These are phyloP conservation scores for Leishmania major DNA, from an alignment of 208 protist species.

Conservation along the genomic window DNA sequence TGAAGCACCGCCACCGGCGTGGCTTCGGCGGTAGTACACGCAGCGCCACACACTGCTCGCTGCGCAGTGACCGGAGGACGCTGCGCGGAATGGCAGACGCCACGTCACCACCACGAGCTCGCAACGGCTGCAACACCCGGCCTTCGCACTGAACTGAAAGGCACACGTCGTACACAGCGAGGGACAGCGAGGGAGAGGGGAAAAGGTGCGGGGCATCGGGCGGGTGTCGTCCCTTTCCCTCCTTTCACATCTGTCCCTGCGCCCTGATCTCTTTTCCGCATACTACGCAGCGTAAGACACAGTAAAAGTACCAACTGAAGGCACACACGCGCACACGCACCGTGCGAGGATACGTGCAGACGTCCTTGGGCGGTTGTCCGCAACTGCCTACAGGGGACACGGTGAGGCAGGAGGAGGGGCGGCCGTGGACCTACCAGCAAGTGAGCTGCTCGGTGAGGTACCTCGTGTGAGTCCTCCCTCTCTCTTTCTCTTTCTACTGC, in stretches of 20 bases:
- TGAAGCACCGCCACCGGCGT: constrained; percentile 22
- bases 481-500: background rate
- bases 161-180: background rate
- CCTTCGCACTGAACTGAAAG: background rate
- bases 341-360: background rate
- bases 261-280: background rate
- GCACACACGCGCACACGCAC: background rate
- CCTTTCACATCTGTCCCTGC: background rate
- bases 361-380: background rate
- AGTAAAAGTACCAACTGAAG: background rate
- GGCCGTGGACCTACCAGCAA: background rate
- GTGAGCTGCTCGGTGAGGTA: background rate
- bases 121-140: background rate
- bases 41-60: background rate
- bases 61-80: background rate
- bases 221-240: background rate
- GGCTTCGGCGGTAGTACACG: background rate
- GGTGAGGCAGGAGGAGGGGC: background rate
- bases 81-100: background rate
- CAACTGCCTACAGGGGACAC: background rate
- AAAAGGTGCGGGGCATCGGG: background rate
- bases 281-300: background rate
- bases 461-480: background rate
- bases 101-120: background rate
- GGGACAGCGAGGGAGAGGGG: background rate